Base-by-base conservation (phyloP, 75 land plant genomes). In the Sequoiadendron giganteum region DNA sequence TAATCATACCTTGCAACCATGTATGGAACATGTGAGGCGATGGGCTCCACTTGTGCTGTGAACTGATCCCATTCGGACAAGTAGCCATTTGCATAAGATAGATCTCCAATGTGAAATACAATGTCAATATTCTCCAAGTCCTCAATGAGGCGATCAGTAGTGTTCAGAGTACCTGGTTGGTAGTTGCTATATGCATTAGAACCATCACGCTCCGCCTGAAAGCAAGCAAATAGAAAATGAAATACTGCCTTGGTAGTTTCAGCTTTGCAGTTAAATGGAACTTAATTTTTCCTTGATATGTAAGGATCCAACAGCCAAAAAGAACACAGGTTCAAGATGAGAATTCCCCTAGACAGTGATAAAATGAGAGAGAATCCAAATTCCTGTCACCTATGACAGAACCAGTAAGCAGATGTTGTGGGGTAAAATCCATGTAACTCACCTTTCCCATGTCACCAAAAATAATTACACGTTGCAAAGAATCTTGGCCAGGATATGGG, bases 391-490 rank as follows among this genome's bases (percentile, higher is more conserved):
- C 16, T 39, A 11, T 45, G 14, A 30, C 21, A 77, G 45, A 79
- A 79, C 25, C 25, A 21, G 18, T 40, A 87, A 14, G 45, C 38
- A 55, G 36, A 47, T 30, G 16, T 32, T 87, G 88, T 45, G n/a
- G 82, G 77, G 25, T 80, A 43, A 43, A 19, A 42, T 40, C 38
- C 8, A 78, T 5, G 38, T 1, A 61, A 15, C 87, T 18, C 65
- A 95, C 99, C 95, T 97, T 97, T 88, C 99, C 98, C 97, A 95
- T 91, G 85, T 97, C 99, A 83, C 98, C 98, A 92, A 94, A 96
- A 76, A 97, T 91, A 45, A 95, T 87, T 34, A 95, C 95, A 11
- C 94, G 92, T 86, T 97, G 99, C 19, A 93, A 25, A 16, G 99
- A 94, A 77, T 94, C 86, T 89, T 97, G 93, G 25, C 98, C 98